phyloP scores from a whole-genome alignment of 495 filamentous ascomycete genomes.

The Xylaria cubensis region DNA sequence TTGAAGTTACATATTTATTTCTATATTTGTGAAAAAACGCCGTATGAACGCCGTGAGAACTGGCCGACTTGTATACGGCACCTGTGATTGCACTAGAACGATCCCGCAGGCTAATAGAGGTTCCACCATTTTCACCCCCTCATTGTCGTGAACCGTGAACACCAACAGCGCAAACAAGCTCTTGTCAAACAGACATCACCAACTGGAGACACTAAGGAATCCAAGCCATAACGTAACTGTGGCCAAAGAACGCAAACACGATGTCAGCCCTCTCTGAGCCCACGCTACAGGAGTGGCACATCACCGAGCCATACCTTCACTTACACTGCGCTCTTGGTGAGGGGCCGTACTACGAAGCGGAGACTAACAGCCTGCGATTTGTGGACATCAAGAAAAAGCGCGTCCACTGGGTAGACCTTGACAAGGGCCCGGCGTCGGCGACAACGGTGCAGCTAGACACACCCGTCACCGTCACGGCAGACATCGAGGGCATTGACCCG shows the following conservation, averaged over 20 bases:
- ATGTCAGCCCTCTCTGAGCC: conserved; percentile 18
- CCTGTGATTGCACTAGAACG: conserved; percentile 5
- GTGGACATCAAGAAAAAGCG: conserved; percentile 86
- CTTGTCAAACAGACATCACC: background rate
- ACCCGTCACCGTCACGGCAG: conserved; percentile 80
- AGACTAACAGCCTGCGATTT: conserved; percentile 77
- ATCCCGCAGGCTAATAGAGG: conserved; percentile 17
- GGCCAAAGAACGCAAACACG: background rate
- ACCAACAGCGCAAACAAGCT: background rate
- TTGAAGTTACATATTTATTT: background rate
- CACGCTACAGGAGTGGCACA: conserved; percentile 50
- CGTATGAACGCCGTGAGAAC: conserved; percentile 3
- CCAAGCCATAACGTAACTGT: conserved; percentile 1
- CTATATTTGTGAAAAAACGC: conserved; percentile 1
- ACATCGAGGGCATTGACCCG: conserved; percentile 73
- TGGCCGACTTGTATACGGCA: background rate
- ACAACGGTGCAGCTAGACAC: conserved; percentile 67
- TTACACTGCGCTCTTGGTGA: conserved; percentile 79
- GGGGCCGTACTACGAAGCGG: conserved; percentile 78
- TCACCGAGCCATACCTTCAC: conserved; percentile 74
- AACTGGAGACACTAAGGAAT: background rate
- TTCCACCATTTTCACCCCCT: conserved; percentile 19
- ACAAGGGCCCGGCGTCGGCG: conserved; percentile 62
- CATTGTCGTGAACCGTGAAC: conserved; percentile 12
- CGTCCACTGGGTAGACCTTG: conserved; percentile 76